Evolutionary conservation across 106 monocot genomes (phyloP).

Genomic region (Phalaenopsis aphrodite): DNA sequence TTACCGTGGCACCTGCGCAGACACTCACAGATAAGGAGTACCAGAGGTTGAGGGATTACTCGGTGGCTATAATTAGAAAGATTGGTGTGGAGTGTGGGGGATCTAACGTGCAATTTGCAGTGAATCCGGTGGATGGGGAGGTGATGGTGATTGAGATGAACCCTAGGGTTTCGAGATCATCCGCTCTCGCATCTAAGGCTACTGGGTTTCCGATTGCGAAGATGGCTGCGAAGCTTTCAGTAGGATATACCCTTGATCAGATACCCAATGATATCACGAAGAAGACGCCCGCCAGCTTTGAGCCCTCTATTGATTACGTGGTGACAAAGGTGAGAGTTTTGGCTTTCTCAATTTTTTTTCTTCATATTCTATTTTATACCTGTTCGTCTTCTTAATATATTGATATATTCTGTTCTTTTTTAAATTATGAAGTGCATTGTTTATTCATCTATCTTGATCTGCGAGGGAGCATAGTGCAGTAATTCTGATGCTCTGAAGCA

Average conservation of each 20-base stretch:
- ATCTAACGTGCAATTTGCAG: constrained; percentile 97
- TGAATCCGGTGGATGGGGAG: constrained; percentile 89
- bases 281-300: constrained; percentile 98
- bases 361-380: background rate
- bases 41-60: constrained; percentile 84
- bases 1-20: constrained; percentile 93
- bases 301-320: constrained; percentile 96
- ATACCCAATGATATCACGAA: constrained; percentile 99
- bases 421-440: background rate
- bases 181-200: constrained; percentile 89
- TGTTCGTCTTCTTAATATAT: background rate
- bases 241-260: constrained; percentile 94
- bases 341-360: background rate
- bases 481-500: no score
- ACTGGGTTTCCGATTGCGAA: constrained; percentile 98
- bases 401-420: background rate
- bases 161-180: constrained; percentile 92
- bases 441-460: background rate
- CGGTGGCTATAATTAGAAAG: constrained; percentile 85
- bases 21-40: constrained; percentile 97
- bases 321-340: constrained; percentile 71
- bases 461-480: no score
- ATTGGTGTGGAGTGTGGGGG: constrained; percentile 99
- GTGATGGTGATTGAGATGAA: constrained; percentile 99
- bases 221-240: constrained; percentile 92